These are phyloP conservation scores for Cydonia oblonga DNA, from an alignment of 331 rosid species.

Conservation along the genomic window DNA sequence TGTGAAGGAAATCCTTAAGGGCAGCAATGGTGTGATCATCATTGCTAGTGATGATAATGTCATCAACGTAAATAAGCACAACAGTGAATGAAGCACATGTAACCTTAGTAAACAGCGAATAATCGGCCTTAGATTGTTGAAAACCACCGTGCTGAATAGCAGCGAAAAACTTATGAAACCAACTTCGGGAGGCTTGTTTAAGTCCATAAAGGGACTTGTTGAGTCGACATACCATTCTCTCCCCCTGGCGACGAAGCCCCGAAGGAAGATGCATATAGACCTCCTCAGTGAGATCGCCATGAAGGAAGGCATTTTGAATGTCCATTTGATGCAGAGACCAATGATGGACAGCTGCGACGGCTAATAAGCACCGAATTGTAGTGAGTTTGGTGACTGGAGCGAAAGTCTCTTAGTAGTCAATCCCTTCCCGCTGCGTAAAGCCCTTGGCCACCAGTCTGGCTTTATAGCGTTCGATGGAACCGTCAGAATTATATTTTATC, in stretches of 20 bases:
- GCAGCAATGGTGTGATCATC: not conserved
- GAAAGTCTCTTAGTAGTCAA: not conserved
- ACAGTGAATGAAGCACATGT: not conserved
- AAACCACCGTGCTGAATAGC: not conserved
- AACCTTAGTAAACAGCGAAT: not conserved
- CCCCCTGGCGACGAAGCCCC: not conserved
- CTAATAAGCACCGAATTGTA: not conserved
- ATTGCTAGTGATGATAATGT: not conserved
- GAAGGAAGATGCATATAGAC: not conserved
- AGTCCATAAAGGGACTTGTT: not conserved
- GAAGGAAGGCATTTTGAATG: not conserved
- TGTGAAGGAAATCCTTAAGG: not conserved
- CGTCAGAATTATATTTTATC: not conserved
- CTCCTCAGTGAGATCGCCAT: not conserved
- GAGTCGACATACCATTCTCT: not conserved
- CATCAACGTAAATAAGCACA: not conserved
- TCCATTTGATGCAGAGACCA: not conserved
- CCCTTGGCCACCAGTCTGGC: too few species aligned
- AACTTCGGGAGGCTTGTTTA: not conserved
- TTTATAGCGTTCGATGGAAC: not conserved
- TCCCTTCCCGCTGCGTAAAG: not conserved
- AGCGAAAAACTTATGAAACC: not conserved
- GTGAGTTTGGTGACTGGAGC: not conserved
- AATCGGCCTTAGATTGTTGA: not conserved
- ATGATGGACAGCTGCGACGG: not conserved